Base-by-base conservation (phyloP, 495 filamentous ascomycete species). In the Lichina pygmaea region DNA sequence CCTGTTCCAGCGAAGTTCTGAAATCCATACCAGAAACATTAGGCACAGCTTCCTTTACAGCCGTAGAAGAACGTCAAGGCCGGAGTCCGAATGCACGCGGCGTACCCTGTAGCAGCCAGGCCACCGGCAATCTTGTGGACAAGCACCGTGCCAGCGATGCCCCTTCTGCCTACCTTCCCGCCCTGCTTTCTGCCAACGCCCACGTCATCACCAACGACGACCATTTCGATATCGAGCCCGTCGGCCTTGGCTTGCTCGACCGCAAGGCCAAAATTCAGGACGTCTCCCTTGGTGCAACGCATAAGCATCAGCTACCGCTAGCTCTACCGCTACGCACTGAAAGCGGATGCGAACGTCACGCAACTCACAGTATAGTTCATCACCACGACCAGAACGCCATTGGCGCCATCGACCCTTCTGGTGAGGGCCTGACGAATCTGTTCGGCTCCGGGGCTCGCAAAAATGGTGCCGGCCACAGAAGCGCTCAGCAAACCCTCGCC, bases 161-260 rank as follows among this genome's bases (percentile, higher is more conserved):
- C 89, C 54, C 89, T 68, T 46, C 89, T 66, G 10, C 89, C 89
- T 7, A 95, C 89, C 58, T 93, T 94, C 4, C 89, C 86, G 7
- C 77, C 72, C 60, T 76, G 77, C 42, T 62, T 63, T 48, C 85
- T 66, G 1, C 89, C 89, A 33, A 97, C 89, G 15, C 86, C 84
- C 0, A 86, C 89, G 58, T 97, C 89, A 52, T 97, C 89, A n/a
- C 74, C 83, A 33, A 95, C 85, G 8, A 93, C 77, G 17, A 93
- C 76, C 77, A 94, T 93, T 56, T 94, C 85, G 0, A 84, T 80
- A 31, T 74, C 61, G 42, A 84, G 60, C 0, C 82, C 89, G 0
- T 73, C 67, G 0, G 85, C 85, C 48, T 77, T 75, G 9, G 83
- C 85, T 63, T 93, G 94, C 60, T 94, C 89, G 15, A 86, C 77